Evolutionary conservation across 1,139 yeast genomes (phyloP).

Genomic region (Debaryomyces nepalensis): DNA sequence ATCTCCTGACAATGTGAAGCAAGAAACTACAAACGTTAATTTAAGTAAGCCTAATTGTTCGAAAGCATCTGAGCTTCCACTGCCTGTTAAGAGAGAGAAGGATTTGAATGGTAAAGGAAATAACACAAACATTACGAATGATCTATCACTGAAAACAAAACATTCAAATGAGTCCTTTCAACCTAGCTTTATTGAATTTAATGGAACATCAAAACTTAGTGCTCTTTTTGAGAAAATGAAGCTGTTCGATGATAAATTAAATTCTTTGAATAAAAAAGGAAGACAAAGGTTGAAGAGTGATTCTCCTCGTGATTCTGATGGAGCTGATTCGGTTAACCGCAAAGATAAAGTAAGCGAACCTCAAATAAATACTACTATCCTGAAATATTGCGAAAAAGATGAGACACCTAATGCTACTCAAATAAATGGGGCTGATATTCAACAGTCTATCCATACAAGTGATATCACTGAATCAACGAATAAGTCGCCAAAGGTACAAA

Average conservation of each 20-base stretch:
- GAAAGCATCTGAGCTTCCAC: too few relatives aligned
- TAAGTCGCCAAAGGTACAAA: too few relatives aligned
- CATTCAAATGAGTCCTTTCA: slow-evolving; percentile 8
- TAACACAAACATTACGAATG: slow-evolving; percentile 13
- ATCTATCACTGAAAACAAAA: slow-evolving; percentile 11
- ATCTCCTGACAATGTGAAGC: too few relatives aligned
- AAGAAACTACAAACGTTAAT: too few relatives aligned
- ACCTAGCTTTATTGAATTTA: slow-evolving; percentile 10
- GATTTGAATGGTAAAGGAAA: background rate
- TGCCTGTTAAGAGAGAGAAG: too few relatives aligned
- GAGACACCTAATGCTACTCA: background rate
- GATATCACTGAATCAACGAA: too few relatives aligned
- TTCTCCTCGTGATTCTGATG: background rate
- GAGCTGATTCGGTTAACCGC: background rate
- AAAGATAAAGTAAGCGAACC: background rate
- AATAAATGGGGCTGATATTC: too few relatives aligned
- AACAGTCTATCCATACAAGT: too few relatives aligned
- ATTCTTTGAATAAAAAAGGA: slow-evolving; percentile 13
- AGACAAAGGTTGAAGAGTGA: background rate
- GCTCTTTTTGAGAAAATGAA: slow-evolving; percentile 25
- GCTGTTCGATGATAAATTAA: slow-evolving; percentile 23
- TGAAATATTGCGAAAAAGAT: background rate
- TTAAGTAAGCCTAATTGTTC: too few relatives aligned
- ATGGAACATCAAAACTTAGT: slow-evolving; percentile 17
- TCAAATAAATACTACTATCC: background rate